Percentiles rank a stretch among this genome's conserved stretches.
These are phyloP conservation scores for Nitzschia palea DNA, from an alignment of 108 stramenopile species.

Conservation along the genomic window DNA sequence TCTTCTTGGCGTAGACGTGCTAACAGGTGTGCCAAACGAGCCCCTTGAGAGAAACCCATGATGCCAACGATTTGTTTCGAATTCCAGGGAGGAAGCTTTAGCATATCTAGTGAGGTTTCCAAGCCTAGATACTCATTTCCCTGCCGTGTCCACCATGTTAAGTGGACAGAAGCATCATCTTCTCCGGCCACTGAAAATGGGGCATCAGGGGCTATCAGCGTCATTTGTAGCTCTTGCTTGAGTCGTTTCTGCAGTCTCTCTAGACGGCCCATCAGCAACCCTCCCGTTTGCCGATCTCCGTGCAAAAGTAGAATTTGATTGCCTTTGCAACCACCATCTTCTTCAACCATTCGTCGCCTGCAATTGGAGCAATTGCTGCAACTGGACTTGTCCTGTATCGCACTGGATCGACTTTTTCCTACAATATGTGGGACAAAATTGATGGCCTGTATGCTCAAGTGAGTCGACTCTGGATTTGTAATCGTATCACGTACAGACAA, in stretches of 20 bases:
- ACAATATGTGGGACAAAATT: no score
- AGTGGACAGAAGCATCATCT: slow-evolving; percentile 1
- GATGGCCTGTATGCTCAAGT: no score
- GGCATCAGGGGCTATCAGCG: slow-evolving; percentile 69
- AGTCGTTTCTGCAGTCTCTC: slow-evolving; percentile 50
- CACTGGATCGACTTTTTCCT: no score
- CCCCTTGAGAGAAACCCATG: slow-evolving; percentile 79
- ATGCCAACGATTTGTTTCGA: slow-evolving; percentile 49
- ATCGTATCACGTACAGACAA: no score
- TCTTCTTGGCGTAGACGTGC: slow-evolving; percentile 32
- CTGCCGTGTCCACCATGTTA: slow-evolving; percentile 48
- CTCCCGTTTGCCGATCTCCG: slow-evolving; percentile 80
- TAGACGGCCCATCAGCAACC: slow-evolving; percentile 64
- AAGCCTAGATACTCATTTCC: slow-evolving; percentile 57
- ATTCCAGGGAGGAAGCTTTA: slow-evolving; percentile 13
- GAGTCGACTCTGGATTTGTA: no score
- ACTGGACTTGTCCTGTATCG: no score
- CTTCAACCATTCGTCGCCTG: no score
- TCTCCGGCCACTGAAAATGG: slow-evolving; percentile 37
- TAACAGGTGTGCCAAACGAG: slow-evolving; percentile 67
- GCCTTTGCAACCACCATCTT: not conserved
- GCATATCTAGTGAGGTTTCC: slow-evolving; percentile 47
- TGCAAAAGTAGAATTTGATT: slow-evolving; percentile 56
- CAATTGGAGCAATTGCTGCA: no score
- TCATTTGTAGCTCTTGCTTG: slow-evolving; percentile 35